phyloP scores from a whole-genome alignment of 495 filamentous ascomycete species.

The Sabuloglossum arenarium region DNA sequence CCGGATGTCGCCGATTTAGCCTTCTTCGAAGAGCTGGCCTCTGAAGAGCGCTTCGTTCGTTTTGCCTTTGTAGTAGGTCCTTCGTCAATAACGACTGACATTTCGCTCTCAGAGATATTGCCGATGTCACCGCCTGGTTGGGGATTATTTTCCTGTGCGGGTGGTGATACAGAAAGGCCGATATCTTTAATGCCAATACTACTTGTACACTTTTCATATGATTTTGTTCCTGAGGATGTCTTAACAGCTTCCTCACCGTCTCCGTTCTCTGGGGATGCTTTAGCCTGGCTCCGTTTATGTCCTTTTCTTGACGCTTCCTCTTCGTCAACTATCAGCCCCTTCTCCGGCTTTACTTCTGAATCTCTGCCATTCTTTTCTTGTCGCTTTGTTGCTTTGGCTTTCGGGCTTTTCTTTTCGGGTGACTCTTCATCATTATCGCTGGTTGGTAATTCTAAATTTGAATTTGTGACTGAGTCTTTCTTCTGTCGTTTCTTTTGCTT shows the following conservation, averaged over 20 bases:
- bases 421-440: conserved; percentile 13
- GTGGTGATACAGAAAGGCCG: neutral
- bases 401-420: conserved; percentile 8
- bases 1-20: conserved; percentile 7
- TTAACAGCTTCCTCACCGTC: neutral
- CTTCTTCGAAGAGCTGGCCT: conserved; percentile 10
- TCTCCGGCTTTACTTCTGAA: conserved; percentile 10
- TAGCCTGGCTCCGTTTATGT: neutral
- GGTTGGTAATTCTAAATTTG: neutral
- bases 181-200: conserved; percentile 5
- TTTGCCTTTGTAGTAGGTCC: conserved; percentile 33
- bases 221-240: conserved; percentile 2
- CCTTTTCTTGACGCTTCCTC: conserved; percentile 16
- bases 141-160: neutral
- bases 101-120: conserved; percentile 43
- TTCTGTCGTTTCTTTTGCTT: conserved; percentile 11
- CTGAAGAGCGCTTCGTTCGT: conserved; percentile 16
- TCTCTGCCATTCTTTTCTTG: conserved; percentile 1
- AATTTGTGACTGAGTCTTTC: conserved; percentile 4
- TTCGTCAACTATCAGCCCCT: conserved; percentile 11
- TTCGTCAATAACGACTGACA: conserved; percentile 60
- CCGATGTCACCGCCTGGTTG: neutral
- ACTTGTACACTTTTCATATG: conserved; percentile 9
- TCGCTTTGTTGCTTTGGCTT: conserved; percentile 3
- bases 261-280: neutral